These are phyloP conservation scores for Friedmanniomyces simplex DNA, from an alignment of 495 filamentous ascomycete species.

Conservation along the genomic window DNA sequence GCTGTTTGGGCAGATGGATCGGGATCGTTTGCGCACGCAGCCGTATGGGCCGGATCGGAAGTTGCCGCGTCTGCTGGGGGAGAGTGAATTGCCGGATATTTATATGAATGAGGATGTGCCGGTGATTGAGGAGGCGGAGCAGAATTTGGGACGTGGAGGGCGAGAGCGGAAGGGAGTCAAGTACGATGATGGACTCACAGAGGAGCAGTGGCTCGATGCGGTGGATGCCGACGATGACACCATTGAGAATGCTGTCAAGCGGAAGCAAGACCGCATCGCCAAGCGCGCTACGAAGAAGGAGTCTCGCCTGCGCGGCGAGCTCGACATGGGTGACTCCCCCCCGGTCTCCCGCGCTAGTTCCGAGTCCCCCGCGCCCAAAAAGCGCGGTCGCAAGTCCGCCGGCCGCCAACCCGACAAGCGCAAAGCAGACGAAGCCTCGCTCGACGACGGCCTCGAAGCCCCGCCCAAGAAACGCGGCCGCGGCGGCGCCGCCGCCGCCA, in stretches of 20 bases:
- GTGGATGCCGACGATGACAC: slow-evolving; percentile 93
- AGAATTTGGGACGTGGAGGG: slow-evolving; percentile 75
- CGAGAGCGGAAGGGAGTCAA: slow-evolving; percentile 86
- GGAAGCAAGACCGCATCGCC: slow-evolving; percentile 76
- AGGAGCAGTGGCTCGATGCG: slow-evolving; percentile 91
- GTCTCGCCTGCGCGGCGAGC: slow-evolving; percentile 40
- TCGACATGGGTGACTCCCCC: slow-evolving; percentile 59
- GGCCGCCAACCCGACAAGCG: slow-evolving; percentile 54
- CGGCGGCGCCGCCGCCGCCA: too few species aligned
- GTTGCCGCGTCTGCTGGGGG: slow-evolving; percentile 70
- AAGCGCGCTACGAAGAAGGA: slow-evolving; percentile 65
- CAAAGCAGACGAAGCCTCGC: slow-evolving; percentile 62
- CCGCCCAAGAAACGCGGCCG: slow-evolving; percentile 75
- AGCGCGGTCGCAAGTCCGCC: slow-evolving; percentile 69
- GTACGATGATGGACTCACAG: slow-evolving; percentile 95
- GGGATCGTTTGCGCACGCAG: slow-evolving; percentile 51
- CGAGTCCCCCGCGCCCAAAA: slow-evolving; percentile 50
- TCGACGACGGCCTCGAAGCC: slow-evolving; percentile 62
- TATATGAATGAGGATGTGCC: slow-evolving; percentile 81
- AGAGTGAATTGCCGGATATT: slow-evolving; percentile 84
- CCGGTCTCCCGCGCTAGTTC: slow-evolving; percentile 68
- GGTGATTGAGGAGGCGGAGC: slow-evolving; percentile 63
- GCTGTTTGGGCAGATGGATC: slow-evolving; percentile 52
- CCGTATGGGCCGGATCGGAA: slow-evolving; percentile 63
- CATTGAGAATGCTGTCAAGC: slow-evolving; percentile 82